phyloP scores from a whole-genome alignment of 257 asterid species.

The Misopates orontium region DNA sequence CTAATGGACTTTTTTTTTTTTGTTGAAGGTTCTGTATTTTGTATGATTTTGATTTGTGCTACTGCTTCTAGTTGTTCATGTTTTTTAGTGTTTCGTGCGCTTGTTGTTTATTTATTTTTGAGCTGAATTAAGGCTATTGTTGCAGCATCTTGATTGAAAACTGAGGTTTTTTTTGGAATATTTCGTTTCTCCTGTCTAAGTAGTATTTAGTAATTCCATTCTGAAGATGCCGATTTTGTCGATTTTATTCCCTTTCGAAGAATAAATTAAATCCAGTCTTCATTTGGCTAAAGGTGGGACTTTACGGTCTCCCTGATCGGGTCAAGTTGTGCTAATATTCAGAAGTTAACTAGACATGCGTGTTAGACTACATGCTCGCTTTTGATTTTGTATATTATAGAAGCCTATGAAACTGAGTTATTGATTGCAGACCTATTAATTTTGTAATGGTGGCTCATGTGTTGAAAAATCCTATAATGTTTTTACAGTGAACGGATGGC shows the following conservation, averaged over 20 bases:
- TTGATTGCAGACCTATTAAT: constrained; percentile 2
- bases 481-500: constrained; percentile 57
- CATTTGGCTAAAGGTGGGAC: too few species aligned
- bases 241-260: too few species aligned
- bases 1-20: too few species aligned
- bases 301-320: not conserved
- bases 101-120: not conserved
- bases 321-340: not conserved
- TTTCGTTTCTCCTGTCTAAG: too few species aligned
- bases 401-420: not conserved
- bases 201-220: too few species aligned
- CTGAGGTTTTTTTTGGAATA: not conserved
- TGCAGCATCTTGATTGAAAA: not conserved
- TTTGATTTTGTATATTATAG: too few species aligned
- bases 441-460: constrained; percentile 8
- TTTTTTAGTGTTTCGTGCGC: too few species aligned
- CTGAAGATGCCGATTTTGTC: too few species aligned
- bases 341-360: not conserved
- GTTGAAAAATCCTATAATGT: not conserved
- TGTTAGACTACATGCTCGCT: too few species aligned
- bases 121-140: not conserved
- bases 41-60: constrained; percentile 8
- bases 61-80: not conserved
- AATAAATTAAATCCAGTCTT: too few species aligned
- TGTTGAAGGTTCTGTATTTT: not conserved